Evolutionary conservation across 1,284 basidiomycete species (phyloP).

Genomic region (Trichosporon sp.): DNA sequence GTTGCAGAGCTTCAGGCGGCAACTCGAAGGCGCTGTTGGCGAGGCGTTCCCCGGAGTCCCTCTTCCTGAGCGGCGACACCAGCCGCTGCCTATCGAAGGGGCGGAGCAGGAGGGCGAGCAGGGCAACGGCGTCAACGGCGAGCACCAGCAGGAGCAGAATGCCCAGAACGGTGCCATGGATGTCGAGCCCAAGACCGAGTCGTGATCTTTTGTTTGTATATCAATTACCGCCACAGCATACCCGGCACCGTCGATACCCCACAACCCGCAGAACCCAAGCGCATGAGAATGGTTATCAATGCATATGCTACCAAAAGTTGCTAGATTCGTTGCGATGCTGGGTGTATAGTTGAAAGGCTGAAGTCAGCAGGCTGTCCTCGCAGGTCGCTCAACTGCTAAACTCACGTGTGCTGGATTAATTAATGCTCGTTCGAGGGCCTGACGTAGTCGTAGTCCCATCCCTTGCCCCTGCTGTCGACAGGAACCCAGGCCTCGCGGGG

Average conservation of each 20-base stretch:
- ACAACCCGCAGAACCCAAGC: background rate
- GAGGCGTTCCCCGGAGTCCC: constrained; percentile 38
- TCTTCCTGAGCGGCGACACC: constrained; percentile 35
- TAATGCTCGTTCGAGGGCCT: constrained; percentile 26
- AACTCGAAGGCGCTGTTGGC: constrained; percentile 31
- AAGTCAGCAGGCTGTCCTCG: background rate
- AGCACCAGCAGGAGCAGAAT: background rate
- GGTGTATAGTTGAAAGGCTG: background rate
- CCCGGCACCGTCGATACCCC: background rate
- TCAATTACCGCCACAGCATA: background rate
- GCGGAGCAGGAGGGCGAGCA: background rate
- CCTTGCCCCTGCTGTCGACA: constrained; percentile 44
- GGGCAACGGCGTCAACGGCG: background rate
- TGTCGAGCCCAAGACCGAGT: background rate
- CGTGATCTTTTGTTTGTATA: background rate
- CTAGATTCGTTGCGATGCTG: background rate
- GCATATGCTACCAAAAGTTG: constrained; percentile 10
- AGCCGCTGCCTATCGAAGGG: constrained; percentile 16
- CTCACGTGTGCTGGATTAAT: background rate
- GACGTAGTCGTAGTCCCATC: constrained; percentile 48
- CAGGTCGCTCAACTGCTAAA: background rate
- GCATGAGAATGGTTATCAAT: constrained; percentile 10
- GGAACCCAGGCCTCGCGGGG: constrained; percentile 56
- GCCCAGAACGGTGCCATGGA: background rate
- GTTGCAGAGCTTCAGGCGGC: constrained; percentile 36